Evolutionary conservation across 2,329 filamentous ascomycete species (phyloP), one percentile per base, ranked within the genome.

Genomic region (Dendryphion nanum): DNA sequence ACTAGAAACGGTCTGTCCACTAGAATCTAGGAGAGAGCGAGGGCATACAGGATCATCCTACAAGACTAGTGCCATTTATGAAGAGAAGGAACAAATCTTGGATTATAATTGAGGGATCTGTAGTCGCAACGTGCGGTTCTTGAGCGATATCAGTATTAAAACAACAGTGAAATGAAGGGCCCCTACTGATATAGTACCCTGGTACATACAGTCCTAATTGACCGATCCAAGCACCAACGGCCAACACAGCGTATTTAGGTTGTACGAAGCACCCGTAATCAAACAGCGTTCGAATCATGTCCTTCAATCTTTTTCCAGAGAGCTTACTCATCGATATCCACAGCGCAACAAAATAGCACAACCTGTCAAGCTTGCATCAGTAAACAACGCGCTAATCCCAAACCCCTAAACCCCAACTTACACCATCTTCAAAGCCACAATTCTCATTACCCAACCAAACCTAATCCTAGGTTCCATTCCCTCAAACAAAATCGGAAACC

Each of bases 381-480:
- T n/a, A 0, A 75, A 72, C 5, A 18, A 5, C 10, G 14, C 18
- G 16, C 7, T 17, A 24, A 20, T 10, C 12, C 14, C 20, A n/a
- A 5, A 16, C 8, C 30, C 13, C 3, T 10, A 1, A 4, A 6
- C 15, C 0, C 5, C 16, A 7, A 47, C 55, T 33, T 42, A 60
- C 58, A 38, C 44, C 13, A 57, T 45, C 35, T 61, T 74, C 45
- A 86, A 79, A 0, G 75, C 83, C 1, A 85, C 69, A 13, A 81
- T 72, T 4, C 85, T 70, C 17, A 82, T 75, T 1, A 78, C 71
- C 77, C 80, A 83, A 0, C 70, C 62, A 47, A 83, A 85, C 0
- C 81, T 80, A 7, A 83, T 64, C 10, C 59, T 54, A 0, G 75
- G 73, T 6, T 78, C 64, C 15, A 83, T 61, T 38, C 76, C 70